phyloP scores from a whole-genome alignment of 176 grass and related monocot species.

The Oryza glaberrima region DNA sequence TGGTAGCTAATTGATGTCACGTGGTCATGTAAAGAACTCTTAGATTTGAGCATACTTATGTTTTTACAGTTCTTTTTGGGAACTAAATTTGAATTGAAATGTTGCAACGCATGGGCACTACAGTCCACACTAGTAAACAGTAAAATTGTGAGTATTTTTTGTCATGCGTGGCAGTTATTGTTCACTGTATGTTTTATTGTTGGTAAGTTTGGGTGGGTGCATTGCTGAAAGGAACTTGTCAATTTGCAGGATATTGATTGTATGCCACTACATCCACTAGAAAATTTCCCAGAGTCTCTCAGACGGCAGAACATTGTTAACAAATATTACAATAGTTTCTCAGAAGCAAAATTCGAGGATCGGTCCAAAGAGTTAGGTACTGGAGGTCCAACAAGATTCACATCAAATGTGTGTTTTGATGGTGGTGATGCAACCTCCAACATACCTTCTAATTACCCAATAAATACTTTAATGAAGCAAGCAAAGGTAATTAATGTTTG shows the following conservation, averaged over 20 bases:
- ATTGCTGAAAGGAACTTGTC: conserved; percentile 34
- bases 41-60: neutral
- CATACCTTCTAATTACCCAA: conserved; percentile 62
- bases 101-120: neutral
- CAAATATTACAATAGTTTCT: conserved; percentile 63
- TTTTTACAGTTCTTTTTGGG: neutral
- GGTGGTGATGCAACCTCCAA: conserved; percentile 49
- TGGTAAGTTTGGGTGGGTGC: conserved; percentile 13
- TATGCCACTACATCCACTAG: conserved; percentile 83
- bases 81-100: neutral
- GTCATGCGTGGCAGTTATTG: neutral
- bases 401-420: conserved; percentile 55
- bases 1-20: neutral
- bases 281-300: conserved; percentile 85
- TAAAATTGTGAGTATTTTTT: neutral
- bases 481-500: conserved; percentile 58
- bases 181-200: neutral
- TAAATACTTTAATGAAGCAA: conserved; percentile 69
- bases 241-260: conserved; percentile 93
- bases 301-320: conserved; percentile 58
- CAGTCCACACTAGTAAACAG: neutral
- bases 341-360: conserved; percentile 62
- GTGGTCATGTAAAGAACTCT: neutral
- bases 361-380: conserved; percentile 56
- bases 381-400: conserved; percentile 47